A percentile compares a stretch with the other conserved stretches of the same genome.
phyloP scores from a whole-genome alignment of 345 rosid genomes.

The Gossypium bickii region DNA sequence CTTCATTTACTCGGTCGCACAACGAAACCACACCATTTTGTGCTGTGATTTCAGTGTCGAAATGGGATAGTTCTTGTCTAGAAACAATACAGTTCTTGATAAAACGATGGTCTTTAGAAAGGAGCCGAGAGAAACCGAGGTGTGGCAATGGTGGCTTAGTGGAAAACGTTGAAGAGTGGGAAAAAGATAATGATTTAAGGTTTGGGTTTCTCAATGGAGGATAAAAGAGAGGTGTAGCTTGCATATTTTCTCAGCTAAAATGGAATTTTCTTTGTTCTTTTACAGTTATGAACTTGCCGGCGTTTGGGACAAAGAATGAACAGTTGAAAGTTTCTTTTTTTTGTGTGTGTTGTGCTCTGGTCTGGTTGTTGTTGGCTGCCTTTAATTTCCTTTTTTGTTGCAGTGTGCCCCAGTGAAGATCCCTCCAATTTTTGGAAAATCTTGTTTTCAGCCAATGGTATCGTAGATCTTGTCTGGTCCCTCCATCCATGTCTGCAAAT shows the following conservation, averaged over 20 bases:
- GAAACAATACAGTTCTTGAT: constrained; percentile 30
- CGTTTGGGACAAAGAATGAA: neutral
- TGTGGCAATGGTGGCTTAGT: constrained; percentile 13
- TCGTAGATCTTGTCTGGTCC: too few species aligned
- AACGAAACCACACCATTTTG: constrained; percentile 20
- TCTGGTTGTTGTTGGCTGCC: too few species aligned
- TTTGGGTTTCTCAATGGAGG: constrained; percentile 24
- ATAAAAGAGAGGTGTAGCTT: constrained; percentile 30
- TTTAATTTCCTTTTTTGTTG: too few species aligned
- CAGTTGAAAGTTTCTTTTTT: neutral
- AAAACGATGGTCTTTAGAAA: constrained; percentile 13
- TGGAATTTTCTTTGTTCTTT: too few species aligned
- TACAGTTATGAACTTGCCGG: constrained; percentile 20
- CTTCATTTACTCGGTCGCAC: constrained; percentile 16
- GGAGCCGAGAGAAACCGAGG: neutral
- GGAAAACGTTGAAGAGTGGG: constrained; percentile 11
- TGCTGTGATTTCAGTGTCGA: constrained; percentile 2
- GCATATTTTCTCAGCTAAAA: constrained; percentile 25
- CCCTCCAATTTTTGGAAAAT: too few species aligned
- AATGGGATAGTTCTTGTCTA: constrained; percentile 23
- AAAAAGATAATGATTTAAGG: constrained; percentile 21
- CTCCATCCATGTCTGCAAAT: too few species aligned
- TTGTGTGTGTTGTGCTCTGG: neutral
- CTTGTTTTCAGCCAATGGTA: too few species aligned
- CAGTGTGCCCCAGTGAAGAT: too few species aligned